Evolutionary conservation across 306 rosid genomes (phyloP), one percentile per base, ranked within the genome.

Genomic region (Vigna angularis): DNA sequence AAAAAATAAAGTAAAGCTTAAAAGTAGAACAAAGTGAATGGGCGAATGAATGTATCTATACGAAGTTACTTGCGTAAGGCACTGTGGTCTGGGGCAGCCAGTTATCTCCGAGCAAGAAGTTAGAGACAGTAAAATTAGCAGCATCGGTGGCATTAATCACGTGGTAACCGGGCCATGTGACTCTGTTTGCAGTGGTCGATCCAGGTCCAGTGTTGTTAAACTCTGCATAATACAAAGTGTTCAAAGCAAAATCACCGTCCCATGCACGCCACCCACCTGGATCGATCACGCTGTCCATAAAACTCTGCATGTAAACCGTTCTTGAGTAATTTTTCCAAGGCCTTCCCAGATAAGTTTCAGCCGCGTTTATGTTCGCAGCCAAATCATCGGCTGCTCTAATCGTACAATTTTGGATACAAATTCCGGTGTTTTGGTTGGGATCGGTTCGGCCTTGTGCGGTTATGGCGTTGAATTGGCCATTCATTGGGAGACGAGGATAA

Each of bases 371-470:
- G 63, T 48, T 79, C 0, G 81, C 57, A 0, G 85, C 89, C 59
- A 89, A 68, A 53, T 91, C 98, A 16, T 78, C 86, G 0, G 91
- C 87, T 0, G 98, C 85, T 48, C 52, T 73, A n/a, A 93, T 86
- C 0, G 75, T 85, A 52, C 97, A 91, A 22, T 91, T 89, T 0
- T 91, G 93, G 34, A 91, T 88, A 0, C 91, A 87, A 9, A 72
- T 89, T 1, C 98, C 98, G 0, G 95, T 88, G 78, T 86, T 89
- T 70, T 93, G 97, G 63, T 87, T 83, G 0, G 90, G 91, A 44
- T 90, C 92, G 6, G 87, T 80, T 65, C 95, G 75, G n/a, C 97
- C 94, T 36, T 89, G 97, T 1, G 98, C 98, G 0, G 97, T 91
- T 57, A 93, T 88, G 79, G 95, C 90, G 36, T 93, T 93, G 92